Evolutionary conservation across 441 rosid species (phyloP).

Genomic region (Pelargonium australe): DNA sequence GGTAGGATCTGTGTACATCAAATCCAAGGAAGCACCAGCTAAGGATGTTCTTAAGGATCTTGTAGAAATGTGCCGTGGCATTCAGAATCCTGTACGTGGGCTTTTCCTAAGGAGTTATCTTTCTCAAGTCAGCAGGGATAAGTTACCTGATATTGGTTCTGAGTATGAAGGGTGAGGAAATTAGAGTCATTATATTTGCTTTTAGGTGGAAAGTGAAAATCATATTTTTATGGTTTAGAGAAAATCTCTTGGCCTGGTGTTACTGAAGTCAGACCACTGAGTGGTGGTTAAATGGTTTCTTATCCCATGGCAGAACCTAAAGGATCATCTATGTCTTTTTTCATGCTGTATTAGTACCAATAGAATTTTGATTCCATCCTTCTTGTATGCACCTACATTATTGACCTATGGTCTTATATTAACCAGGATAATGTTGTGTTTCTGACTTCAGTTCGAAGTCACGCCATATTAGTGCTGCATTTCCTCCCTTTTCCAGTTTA

Average conservation of each 20-base stretch:
- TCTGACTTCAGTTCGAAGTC: background rate
- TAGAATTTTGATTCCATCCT: background rate
- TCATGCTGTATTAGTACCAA: background rate
- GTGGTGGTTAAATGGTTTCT: background rate
- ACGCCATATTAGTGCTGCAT: background rate
- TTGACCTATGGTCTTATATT: background rate
- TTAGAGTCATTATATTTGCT: constrained; percentile 9
- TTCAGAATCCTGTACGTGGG: constrained; percentile 77
- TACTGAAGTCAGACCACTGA: background rate
- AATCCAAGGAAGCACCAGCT: constrained; percentile 78
- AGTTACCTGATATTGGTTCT: constrained; percentile 70
- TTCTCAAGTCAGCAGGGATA: constrained; percentile 70
- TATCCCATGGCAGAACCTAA: background rate
- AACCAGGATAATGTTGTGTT: background rate
- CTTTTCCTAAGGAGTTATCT: constrained; percentile 78
- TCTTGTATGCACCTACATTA: background rate
- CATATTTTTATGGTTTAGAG: background rate
- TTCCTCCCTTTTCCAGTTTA: background rate
- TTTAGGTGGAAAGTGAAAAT: background rate
- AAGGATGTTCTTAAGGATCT: constrained; percentile 79
- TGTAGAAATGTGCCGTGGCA: constrained; percentile 82
- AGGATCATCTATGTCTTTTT: background rate
- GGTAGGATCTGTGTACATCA: constrained; percentile 70
- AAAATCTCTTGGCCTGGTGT: no score
- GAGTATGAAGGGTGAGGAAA: constrained; percentile 71